Evolutionary conservation across 2,329 filamentous ascomycete genomes (phyloP), one percentile per base, ranked within the genome.

Genomic region (Fonsecaea pedrosoi): DNA sequence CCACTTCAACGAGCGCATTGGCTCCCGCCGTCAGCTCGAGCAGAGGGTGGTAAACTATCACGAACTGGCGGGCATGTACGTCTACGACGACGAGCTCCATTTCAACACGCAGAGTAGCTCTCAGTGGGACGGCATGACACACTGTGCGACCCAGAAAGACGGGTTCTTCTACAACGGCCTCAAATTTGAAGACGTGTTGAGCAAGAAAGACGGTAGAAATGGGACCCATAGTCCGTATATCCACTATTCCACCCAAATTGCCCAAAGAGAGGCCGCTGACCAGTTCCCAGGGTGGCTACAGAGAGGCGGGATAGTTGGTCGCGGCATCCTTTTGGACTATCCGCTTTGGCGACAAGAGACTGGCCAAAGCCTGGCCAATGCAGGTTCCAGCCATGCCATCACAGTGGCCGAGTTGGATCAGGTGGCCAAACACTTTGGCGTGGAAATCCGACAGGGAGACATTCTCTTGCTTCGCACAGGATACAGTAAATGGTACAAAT

Each of bases 391-490:
- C 45, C 21, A 25, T 25, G 45, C 25, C 10, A 60, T 60, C 38
- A 48, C 58, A 7, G 18, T n/a, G n/a, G 12, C 15, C 5, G 58
- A 48, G n/a, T n/a, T 60, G 9, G 58, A 60, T n/a, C 10, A 50
- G n/a, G 34, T 60, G 18, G 58, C 85, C 0, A 77, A 79, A 2
- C 75, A 80, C 0, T 81, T 85, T 68, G 84, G 84, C 15, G 84
- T 83, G 45, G 82, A 85, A 66, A 82, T 87, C 69, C 81, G 80
- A 63, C 75, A 82, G 1, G 89, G 89, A 2, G 89, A 91, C 67
- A 85, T 92, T 59, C 80, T 92, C 8, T 80, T 92, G 54, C 74
- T 92, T 18, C 83, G 89, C n/a, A 87, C 85, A 1, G 89, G 89
- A 0, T 86, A 84, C 70, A 86, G 87, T 8, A 83, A 88, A 70